Evolutionary conservation across 305 asterid genomes (phyloP), one percentile per base, ranked within the genome.

Genomic region (Withania somnifera): DNA sequence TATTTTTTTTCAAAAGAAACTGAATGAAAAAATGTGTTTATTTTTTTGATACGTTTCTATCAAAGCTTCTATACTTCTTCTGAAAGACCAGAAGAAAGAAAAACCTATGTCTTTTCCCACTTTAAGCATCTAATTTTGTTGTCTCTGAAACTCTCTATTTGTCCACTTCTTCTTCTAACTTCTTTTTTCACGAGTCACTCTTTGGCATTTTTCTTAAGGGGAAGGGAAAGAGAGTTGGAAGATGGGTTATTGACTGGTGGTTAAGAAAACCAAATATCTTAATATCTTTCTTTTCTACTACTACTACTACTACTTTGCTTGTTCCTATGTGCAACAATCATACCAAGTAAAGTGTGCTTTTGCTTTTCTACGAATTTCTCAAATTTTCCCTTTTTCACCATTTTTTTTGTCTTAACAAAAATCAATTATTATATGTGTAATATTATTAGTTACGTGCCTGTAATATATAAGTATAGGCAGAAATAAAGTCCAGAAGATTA

Each of bases 11-110:
- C n/a, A n/a, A n/a, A n/a, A n/a, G n/a, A n/a, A n/a, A n/a, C n/a
- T n/a, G n/a, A n/a, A n/a, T 86, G 80, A 40, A 78, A 87, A 87
- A 87, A 83, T 86, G 69, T 83, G 85, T 11, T 26, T 13, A 24
- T 58, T 5, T 28, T 36, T 56, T 81, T 86, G 90, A 86, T 82
- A 89, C 83, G 97, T 92, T 86, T 83, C 95, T 80, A 84, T 90
- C 97, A 87, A 86, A 77, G 90, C 90, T 93, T 93, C 93, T 89
- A 93, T 91, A 86, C 92, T 89, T 85, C 87, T 88, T 88, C 94
- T 86, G 60, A 82, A 57, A 53, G 83, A 87, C 24, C 66, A 84
- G 86, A 87, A 83, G 88, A 26, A 14, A 87, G 85, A 85, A 89
- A 14, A 71, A 86, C 86, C 90, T 90, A 87, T 91, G 90, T 93